Evolutionary conservation across 768 basidiomycete genomes (phyloP), one percentile per base, ranked within the genome.

Genomic region (Lyophyllum atratum): DNA sequence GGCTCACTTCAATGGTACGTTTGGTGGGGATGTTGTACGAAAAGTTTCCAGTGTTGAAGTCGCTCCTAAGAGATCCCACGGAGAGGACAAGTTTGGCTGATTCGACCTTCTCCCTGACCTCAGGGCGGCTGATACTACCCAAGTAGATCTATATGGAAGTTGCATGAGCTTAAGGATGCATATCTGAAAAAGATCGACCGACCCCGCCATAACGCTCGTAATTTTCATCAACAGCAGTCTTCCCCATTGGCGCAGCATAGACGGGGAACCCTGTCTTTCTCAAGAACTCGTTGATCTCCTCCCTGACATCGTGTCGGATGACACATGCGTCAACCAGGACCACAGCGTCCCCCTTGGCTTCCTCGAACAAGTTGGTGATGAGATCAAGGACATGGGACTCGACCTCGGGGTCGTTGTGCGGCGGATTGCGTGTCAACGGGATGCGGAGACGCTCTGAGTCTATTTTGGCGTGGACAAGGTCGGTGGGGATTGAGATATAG

Each of bases 31-130:
- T 85, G 49, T 81, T 82, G 64, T 90, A 92, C 0, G 89, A 88
- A 71, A 93, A 94, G 70, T 89, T 89, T 29, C 92, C 93, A 1
- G 90, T 92, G 71, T 95, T 95, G 77, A 92, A 93, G 69, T 95
- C 93, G 45, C 82, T 85, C 67, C 82, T 84, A 49, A 92, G 74
- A 1, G 75, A 72, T 4, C 92, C 91, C 56, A 95, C 75, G 12
- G 89, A 89, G 12, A 95, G 66, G 49, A 92, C 85, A 42, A 95
- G 75, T 61, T 87, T 89, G 4, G 92, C 85, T 2, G 68, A 75
- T 71, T 95, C 93, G 26, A 95, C 85, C 58, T 79, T 83, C 52
- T 85, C 82, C 70, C 85, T 88, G 61, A 93, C 75, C 24, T 75
- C 79, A 0, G 88, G 86, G 42, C 82, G 79, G 8, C 82, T 86